phyloP scores from a whole-genome alignment of 495 filamentous ascomycete genomes.

The Penicillium ucsense region DNA sequence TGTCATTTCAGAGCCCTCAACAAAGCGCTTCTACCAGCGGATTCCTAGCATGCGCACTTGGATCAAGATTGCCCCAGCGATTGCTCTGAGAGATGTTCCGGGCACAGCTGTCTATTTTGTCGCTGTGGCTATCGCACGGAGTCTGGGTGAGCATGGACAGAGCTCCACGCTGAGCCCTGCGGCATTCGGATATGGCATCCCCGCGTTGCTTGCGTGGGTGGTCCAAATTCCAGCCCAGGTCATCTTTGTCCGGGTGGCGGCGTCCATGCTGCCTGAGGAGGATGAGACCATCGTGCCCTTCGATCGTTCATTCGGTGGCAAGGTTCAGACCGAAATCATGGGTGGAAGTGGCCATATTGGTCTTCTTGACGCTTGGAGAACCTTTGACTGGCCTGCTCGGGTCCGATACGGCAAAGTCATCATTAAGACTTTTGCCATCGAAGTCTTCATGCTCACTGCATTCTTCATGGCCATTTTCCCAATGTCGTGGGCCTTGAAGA shows the following conservation, averaged over 20 bases:
- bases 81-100: conserved; percentile 33
- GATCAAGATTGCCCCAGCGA: conserved; percentile 42
- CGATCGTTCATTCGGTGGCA: conserved; percentile 57
- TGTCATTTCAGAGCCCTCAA: conserved; percentile 46
- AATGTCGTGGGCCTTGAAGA: too few species aligned
- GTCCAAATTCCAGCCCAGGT: conserved; percentile 53
- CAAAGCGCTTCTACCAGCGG: conserved; percentile 41
- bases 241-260: conserved; percentile 58
- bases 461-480: too few species aligned
- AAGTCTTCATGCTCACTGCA: conserved; percentile 3
- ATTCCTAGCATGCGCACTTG: conserved; percentile 36
- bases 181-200: conserved; percentile 8
- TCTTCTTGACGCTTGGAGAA: conserved; percentile 61
- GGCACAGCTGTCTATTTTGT: conserved; percentile 27
- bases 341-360: conserved; percentile 60
- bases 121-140: conserved; percentile 23
- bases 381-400: conserved; percentile 56
- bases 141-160: too few species aligned
- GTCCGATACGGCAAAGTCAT: conserved; percentile 58
- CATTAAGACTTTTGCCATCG: conserved; percentile 50
- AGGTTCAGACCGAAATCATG: conserved; percentile 49
- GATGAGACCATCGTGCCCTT: conserved; percentile 69
- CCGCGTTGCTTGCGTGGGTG: conserved; percentile 31
- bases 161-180: too few species aligned
- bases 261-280: conserved; percentile 58